phyloP scores from a whole-genome alignment of 164 flowering plant genomes.

The Cinnamomum micranthum region DNA sequence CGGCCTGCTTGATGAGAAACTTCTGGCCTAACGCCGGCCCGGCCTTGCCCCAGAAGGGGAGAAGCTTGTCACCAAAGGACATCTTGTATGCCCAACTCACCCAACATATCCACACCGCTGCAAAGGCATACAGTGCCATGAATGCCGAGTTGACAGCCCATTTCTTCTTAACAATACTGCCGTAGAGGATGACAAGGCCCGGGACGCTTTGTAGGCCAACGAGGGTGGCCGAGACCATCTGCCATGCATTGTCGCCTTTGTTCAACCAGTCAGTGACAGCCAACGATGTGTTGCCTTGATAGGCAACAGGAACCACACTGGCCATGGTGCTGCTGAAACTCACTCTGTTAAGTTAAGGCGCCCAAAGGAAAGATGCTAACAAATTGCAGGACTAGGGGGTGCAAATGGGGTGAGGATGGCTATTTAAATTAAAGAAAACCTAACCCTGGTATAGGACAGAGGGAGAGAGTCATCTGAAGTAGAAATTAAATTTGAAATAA shows the following conservation, averaged over 20 bases:
- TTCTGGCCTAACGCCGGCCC: conserved; percentile 21
- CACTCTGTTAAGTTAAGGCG: not conserved
- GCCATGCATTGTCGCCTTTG: conserved; percentile 24
- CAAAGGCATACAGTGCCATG: conserved; percentile 24
- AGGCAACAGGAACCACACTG: conserved; percentile 11
- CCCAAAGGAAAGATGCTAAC: too few species aligned
- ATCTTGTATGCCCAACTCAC: conserved; percentile 19
- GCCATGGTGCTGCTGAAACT: not conserved
- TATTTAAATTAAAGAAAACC: too few species aligned
- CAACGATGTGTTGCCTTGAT: conserved; percentile 14
- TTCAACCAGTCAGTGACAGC: conserved; percentile 20
- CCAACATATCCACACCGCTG: conserved; percentile 21
- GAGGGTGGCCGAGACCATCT: conserved; percentile 19
- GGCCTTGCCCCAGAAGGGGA: conserved; percentile 22
- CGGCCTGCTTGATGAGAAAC: conserved; percentile 16
- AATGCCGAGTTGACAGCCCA: conserved; percentile 25
- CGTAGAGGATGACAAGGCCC: conserved; percentile 19
- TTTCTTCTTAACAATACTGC: conserved; percentile 21
- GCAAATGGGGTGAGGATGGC: too few species aligned
- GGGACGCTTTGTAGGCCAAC: conserved; percentile 20
- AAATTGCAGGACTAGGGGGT: too few species aligned
- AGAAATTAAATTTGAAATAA: too few species aligned
- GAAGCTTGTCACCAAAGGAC: conserved; percentile 20
- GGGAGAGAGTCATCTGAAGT: too few species aligned
- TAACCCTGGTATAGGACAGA: too few species aligned